Percentiles rank a stretch among this genome's conserved stretches.
phyloP scores from a whole-genome alignment of 2,329 filamentous ascomycete species.

The Juglanconis juglandina region DNA sequence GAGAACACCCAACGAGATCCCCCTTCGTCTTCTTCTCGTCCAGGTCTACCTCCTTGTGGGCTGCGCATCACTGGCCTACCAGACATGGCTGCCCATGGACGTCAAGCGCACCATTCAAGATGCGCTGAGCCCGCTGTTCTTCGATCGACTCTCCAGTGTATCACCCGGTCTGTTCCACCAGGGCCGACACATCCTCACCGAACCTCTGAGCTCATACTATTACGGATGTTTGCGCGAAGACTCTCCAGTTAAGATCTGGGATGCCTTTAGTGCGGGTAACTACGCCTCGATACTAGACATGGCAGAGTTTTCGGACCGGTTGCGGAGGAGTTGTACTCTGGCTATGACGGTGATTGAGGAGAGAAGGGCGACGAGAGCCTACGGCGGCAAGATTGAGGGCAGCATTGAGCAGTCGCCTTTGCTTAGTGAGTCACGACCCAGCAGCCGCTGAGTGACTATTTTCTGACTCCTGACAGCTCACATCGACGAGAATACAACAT shows the following conservation, averaged over 20 bases:
- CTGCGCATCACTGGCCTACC: constrained; percentile 42
- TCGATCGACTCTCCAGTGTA: constrained; percentile 52
- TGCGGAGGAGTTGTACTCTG: constrained; percentile 49
- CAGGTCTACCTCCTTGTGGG: constrained; percentile 51
- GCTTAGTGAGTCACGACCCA: constrained; percentile 38
- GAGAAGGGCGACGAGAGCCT: constrained; percentile 41
- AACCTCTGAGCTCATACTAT: constrained; percentile 45
- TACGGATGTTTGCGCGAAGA: constrained; percentile 35
- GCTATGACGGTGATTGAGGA: constrained; percentile 52
- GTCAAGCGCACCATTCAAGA: constrained; percentile 59
- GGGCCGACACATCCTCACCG: constrained; percentile 33
- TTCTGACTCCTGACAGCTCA: constrained; percentile 32
- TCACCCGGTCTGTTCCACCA: constrained; percentile 42
- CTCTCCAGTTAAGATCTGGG: constrained; percentile 40
- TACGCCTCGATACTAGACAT: constrained; percentile 50
- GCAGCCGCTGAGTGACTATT: neutral
- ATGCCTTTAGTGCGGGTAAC: constrained; percentile 48
- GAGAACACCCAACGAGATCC: constrained; percentile 42
- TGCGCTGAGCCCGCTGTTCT: constrained; percentile 51
- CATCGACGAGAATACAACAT: constrained; percentile 34
- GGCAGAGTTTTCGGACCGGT: constrained; percentile 39
- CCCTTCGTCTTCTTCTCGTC: constrained; percentile 47
- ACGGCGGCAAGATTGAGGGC: constrained; percentile 35
- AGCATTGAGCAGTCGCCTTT: constrained; percentile 42
- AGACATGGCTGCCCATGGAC: constrained; percentile 48